These are phyloP conservation scores for Pythium angustatum DNA, from an alignment of 352 stramenopile genomes.

Conservation along the genomic window DNA sequence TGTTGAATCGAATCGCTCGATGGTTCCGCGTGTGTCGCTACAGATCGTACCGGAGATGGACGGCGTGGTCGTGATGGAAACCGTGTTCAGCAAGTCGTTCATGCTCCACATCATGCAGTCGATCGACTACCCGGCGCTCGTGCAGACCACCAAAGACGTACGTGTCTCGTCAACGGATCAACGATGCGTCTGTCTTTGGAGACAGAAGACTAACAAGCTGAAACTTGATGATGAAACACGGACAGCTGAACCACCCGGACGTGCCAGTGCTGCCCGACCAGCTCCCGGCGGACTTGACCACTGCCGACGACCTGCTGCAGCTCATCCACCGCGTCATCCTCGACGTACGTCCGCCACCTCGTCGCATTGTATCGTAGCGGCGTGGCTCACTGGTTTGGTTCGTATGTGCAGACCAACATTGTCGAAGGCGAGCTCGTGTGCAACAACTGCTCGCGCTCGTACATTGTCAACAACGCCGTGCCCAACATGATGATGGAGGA, in stretches of 20 bases:
- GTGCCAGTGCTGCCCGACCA: slow-evolving; percentile 69
- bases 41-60: slow-evolving; percentile 83
- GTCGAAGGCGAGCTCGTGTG: slow-evolving; percentile 82
- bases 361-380: background rate
- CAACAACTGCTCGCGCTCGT: slow-evolving; percentile 83
- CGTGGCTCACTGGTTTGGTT: no score
- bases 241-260: slow-evolving; percentile 77
- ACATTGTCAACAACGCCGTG: slow-evolving; percentile 76
- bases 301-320: slow-evolving; percentile 69
- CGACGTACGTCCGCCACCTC: slow-evolving; percentile 47
- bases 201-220: no score
- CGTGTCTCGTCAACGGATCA: background rate
- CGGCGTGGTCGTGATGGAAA: slow-evolving; percentile 76
- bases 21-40: background rate
- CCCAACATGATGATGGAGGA: slow-evolving; percentile 88
- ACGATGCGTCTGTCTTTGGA: no score
- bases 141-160: slow-evolving; percentile 75
- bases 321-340: slow-evolving; percentile 82
- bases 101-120: slow-evolving; percentile 87
- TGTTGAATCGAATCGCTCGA: background rate
- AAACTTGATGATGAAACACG: background rate
- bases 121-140: slow-evolving; percentile 82
- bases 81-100: slow-evolving; percentile 80
- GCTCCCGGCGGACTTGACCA: slow-evolving; percentile 55
- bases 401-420: slow-evolving; percentile 66